Conservation (phyloP, 352 stramenopile species). For the Pythium angustatum region DNA sequence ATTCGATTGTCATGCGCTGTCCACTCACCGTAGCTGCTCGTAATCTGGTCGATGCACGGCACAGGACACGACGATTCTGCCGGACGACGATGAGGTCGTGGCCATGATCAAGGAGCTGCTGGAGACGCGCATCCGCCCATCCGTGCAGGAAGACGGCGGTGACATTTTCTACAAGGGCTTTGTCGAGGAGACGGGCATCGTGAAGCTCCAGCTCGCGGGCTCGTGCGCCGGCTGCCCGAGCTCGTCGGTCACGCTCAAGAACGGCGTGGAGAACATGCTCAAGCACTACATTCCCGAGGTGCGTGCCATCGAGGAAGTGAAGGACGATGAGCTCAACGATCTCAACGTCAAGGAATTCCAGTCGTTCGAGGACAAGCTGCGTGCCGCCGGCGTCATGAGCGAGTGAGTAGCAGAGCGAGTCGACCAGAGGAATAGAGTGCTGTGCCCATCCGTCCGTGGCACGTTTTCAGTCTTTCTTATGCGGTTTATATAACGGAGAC, state of each 20-base stretch:
- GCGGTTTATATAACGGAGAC: no score
- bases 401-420: slow-evolving; percentile 37
- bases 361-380: slow-evolving; percentile 81
- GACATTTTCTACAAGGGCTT: slow-evolving; percentile 99
- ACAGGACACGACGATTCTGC: slow-evolving; percentile 92
- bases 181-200: slow-evolving; percentile 93
- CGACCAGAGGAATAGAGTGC: slow-evolving; percentile 5
- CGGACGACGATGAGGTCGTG: slow-evolving; percentile 98
- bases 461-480: not conserved
- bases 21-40: not conserved
- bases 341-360: slow-evolving; percentile 83
- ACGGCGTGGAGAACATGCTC: slow-evolving; percentile 99
- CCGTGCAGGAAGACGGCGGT: slow-evolving; percentile 98
- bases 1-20: no score
- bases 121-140: slow-evolving; percentile 97
- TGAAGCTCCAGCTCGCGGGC: slow-evolving; percentile 90
- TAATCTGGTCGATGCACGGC: not conserved
- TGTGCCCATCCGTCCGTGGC: not conserved
- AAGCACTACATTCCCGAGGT: slow-evolving; percentile 99
- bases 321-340: slow-evolving; percentile 76
- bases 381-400: slow-evolving; percentile 77
- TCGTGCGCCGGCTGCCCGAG: slow-evolving; percentile 97
- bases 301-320: slow-evolving; percentile 73
- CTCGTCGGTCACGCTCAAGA: slow-evolving; percentile 98
- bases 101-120: slow-evolving; percentile 99